Evolutionary conservation across 2,329 filamentous ascomycete species (phyloP).

Genomic region (Cercospora zeae-maydis): DNA sequence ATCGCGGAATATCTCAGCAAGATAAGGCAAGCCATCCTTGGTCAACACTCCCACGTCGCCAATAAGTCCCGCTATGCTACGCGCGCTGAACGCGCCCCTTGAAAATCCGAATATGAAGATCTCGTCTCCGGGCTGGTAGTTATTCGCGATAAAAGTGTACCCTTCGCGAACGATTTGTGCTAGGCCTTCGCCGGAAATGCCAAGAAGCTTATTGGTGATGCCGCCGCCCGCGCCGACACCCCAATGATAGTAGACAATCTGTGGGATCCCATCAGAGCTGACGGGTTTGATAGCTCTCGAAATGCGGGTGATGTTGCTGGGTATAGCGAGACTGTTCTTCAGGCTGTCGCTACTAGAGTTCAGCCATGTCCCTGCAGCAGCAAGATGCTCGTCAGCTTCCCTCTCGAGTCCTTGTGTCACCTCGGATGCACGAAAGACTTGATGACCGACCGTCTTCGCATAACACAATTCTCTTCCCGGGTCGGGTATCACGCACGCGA

Average conservation of each 20-base stretch:
- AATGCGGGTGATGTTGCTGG: conserved; percentile 51
- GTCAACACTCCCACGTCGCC: conserved; percentile 48
- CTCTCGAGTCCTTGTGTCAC: neutral
- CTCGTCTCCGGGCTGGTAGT: conserved; percentile 51
- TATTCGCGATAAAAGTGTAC: conserved; percentile 52
- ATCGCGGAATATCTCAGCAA: conserved; percentile 48
- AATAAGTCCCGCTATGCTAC: conserved; percentile 46
- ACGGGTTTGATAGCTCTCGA: conserved; percentile 49
- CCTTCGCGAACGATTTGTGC: conserved; percentile 47
- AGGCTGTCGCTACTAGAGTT: conserved; percentile 48
- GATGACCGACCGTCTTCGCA: conserved; percentile 29
- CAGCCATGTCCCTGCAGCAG: conserved; percentile 43
- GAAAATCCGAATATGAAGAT: conserved; percentile 51
- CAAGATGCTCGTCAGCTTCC: conserved; percentile 3
- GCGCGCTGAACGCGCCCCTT: conserved; percentile 47
- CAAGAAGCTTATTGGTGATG: conserved; percentile 40
- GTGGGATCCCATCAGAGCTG: conserved; percentile 47
- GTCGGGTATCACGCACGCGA: conserved; percentile 12
- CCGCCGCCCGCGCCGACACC: conserved; percentile 48
- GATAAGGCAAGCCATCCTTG: conserved; percentile 44
- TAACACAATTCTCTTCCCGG: conserved; percentile 27
- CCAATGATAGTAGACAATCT: conserved; percentile 51
- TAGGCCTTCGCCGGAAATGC: conserved; percentile 20
- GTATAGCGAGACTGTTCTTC: conserved; percentile 44
- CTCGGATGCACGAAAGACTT: neutral